Base-by-base conservation (phyloP, 1,284 basidiomycete species). In the Coriolopsis trogii region DNA sequence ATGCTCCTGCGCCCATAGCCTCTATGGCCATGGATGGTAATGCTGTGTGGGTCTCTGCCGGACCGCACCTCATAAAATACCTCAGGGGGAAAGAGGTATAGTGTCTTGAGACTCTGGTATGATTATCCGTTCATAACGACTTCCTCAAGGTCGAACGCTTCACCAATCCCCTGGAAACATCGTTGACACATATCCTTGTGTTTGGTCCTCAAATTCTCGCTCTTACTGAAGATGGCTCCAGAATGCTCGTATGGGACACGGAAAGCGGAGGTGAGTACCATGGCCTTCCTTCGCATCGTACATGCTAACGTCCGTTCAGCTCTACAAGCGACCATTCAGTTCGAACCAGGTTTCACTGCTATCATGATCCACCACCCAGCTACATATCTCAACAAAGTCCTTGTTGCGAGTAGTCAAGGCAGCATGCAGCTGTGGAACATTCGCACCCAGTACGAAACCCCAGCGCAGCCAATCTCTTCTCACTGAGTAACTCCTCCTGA, bases 321-420 rank as follows among this genome's bases (percentile, higher is more conserved):
- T 42, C 69, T 91, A 10, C 76, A 85, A 45, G 74, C 73, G 3
- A 81, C 79, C 9, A 82, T 97, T 40, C 76, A 85, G 44, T 95
- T 95, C 60, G 85, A 89, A 36, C 64, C 78, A 12, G 85, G 79
- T 5, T 98, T 98, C 68, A 89, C 85, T 1, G 95, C 96, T 8
- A 90, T 85, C 9, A 80, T 79, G 16, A 72, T 98, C 25, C 77
- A 98, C 6, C 97, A 99, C 69, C 97, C 97, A 1, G 89, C 94
- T 1, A 99, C 97, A 4, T 99, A 99, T 70, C 72, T 99, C 47
- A 98, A 99, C 77, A 99, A 99, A 73, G 79, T 99, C 1, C 76
- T 99, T 1, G 82, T 99, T 8, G 87, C 88, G 1, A 92, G 91
- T 59, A 81, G 76, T 51, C 80, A 95, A 67, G 97, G 97, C 9